phyloP scores from a whole-genome alignment of 106 monocot species.

The Cymbidium sinense region DNA sequence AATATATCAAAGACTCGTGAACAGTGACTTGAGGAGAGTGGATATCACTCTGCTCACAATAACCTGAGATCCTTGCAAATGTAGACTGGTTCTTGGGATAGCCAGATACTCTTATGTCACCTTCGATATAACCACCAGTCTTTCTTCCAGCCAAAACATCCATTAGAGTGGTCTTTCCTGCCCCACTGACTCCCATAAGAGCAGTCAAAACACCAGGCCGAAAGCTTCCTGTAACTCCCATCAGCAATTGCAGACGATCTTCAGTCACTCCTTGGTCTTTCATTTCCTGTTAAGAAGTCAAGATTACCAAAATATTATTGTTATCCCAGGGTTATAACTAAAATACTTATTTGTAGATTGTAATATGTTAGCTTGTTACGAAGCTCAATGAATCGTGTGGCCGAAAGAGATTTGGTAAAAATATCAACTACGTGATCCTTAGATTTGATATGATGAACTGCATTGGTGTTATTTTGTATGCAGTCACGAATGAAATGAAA shows the following conservation, averaged over 20 bases:
- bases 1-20: conserved; percentile 50
- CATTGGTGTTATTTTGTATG: too few relatives aligned
- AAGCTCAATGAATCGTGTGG: too few relatives aligned
- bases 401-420: too few relatives aligned
- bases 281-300: conserved; percentile 64
- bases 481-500: too few relatives aligned
- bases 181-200: conserved; percentile 73
- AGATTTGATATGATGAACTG: too few relatives aligned
- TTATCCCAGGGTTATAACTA: too few relatives aligned
- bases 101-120: conserved; percentile 54
- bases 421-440: too few relatives aligned
- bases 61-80: conserved; percentile 63
- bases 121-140: conserved; percentile 66
- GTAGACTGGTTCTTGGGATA: conserved; percentile 57
- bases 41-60: too few relatives aligned
- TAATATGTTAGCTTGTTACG: too few relatives aligned
- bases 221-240: conserved; percentile 52
- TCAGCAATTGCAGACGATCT: conserved; percentile 53
- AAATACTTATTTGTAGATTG: too few relatives aligned
- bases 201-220: conserved; percentile 64
- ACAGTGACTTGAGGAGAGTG: too few relatives aligned
- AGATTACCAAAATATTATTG: too few relatives aligned
- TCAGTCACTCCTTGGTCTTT: conserved; percentile 51
- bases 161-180: conserved; percentile 82
- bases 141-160: conserved; percentile 75